Percentiles rank a stretch among this genome's conserved stretches.
These are phyloP conservation scores for Ramularia collo-cygni DNA, from an alignment of 2,329 filamentous ascomycete genomes.

Conservation along the genomic window DNA sequence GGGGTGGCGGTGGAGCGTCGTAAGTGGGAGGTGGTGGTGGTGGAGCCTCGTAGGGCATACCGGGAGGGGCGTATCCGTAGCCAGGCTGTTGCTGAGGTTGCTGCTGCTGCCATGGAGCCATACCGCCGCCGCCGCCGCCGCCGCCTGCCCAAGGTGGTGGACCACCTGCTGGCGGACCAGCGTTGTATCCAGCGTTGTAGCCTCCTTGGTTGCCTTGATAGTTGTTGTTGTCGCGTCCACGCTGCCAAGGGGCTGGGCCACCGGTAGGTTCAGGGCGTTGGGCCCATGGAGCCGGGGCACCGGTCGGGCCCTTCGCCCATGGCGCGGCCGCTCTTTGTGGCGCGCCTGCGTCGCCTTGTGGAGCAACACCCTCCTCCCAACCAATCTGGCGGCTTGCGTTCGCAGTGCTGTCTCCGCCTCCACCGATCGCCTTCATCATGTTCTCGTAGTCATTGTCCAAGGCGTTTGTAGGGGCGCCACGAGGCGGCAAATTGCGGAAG, in stretches of 20 bases:
- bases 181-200: slow-evolving; percentile 20
- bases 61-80: slow-evolving; percentile 9
- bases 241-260: slow-evolving; percentile 33
- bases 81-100: slow-evolving; percentile 4
- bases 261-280: slow-evolving; percentile 18
- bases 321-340: slow-evolving; percentile 18
- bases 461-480: slow-evolving; percentile 53
- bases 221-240: slow-evolving; percentile 16
- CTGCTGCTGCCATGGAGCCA: slow-evolving; percentile 26
- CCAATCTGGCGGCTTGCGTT: slow-evolving; percentile 74
- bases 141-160: slow-evolving; percentile 17
- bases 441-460: slow-evolving; percentile 94
- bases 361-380: slow-evolving; percentile 62
- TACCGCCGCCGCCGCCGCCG: slow-evolving; percentile 15
- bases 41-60: slow-evolving; percentile 24
- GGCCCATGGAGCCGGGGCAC: slow-evolving; percentile 33
- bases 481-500: slow-evolving; percentile 69
- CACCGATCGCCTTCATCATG: slow-evolving; percentile 96
- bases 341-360: slow-evolving; percentile 55
- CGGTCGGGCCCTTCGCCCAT: slow-evolving; percentile 25
- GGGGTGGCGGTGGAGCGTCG: slow-evolving; percentile 55
- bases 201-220: slow-evolving; percentile 17
- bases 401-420: slow-evolving; percentile 44
- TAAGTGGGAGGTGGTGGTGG: slow-evolving; percentile 47
- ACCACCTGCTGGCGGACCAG: slow-evolving; percentile 15